phyloP scores from a whole-genome alignment of 305 asterid species.

The Fraxinus ornus region DNA sequence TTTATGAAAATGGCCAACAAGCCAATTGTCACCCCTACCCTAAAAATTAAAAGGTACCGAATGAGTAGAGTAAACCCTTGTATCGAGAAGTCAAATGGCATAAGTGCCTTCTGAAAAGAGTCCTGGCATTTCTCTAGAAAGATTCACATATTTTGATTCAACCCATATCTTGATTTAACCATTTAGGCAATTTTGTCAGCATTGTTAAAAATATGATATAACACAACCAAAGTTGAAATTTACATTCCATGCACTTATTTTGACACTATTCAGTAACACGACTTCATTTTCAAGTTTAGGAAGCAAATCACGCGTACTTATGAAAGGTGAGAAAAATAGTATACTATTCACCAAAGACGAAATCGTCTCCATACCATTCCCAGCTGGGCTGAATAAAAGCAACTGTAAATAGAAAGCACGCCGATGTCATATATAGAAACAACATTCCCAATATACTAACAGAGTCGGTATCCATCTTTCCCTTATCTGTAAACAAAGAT shows the following conservation, averaged over 20 bases:
- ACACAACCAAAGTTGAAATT: neutral
- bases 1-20: neutral
- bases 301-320: neutral
- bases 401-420: neutral
- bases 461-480: neutral
- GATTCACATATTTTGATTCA: neutral
- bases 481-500: neutral
- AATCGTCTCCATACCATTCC: neutral
- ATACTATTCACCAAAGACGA: neutral
- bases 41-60: neutral
- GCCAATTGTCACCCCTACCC: neutral
- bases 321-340: neutral
- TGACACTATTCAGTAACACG: neutral
- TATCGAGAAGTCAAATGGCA: neutral
- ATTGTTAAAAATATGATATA: neutral
- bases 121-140: neutral
- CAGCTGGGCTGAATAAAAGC: neutral
- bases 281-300: neutral
- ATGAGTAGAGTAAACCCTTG: neutral
- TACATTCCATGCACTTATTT: neutral
- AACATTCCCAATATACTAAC: neutral
- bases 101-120: neutral
- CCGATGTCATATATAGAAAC: neutral
- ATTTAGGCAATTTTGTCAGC: neutral
- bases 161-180: neutral